phyloP scores from a whole-genome alignment of 306 rosid genomes.

The Mimosa pudica region DNA sequence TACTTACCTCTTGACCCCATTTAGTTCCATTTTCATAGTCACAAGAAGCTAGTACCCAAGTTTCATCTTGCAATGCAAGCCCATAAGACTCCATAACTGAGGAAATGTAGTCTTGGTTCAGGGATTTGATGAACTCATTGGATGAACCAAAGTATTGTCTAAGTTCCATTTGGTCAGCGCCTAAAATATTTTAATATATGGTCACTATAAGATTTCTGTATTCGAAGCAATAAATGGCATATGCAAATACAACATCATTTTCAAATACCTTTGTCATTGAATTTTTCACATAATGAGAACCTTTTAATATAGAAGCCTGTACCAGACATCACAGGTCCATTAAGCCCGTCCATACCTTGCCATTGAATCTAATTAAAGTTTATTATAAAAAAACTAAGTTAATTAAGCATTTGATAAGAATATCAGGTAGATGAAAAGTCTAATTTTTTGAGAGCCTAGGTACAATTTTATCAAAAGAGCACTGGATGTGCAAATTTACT shows the following conservation, averaged over 20 bases:
- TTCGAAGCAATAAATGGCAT: slow-evolving; percentile 3
- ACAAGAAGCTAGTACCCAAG: slow-evolving; percentile 54
- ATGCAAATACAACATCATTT: background rate
- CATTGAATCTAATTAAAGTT: slow-evolving; percentile 40
- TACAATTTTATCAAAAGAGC: no score
- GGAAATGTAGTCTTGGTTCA: slow-evolving; percentile 29
- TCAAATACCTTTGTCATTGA: slow-evolving; percentile 41
- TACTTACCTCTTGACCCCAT: slow-evolving; percentile 63
- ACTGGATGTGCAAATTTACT: no score
- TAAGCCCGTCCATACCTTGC: slow-evolving; percentile 63
- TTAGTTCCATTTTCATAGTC: slow-evolving; percentile 51
- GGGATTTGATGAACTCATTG: slow-evolving; percentile 55
- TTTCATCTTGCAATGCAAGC: slow-evolving; percentile 31
- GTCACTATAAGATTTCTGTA: background rate
- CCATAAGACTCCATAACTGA: slow-evolving; percentile 14
- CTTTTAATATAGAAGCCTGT: slow-evolving; percentile 61
- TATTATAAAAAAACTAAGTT: background rate
- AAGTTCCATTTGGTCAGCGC: slow-evolving; percentile 42
- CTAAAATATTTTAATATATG: slow-evolving; percentile 27
- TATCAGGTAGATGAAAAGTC: slow-evolving; percentile 9
- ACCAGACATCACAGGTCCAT: slow-evolving; percentile 60
- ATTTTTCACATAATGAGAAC: slow-evolving; percentile 44
- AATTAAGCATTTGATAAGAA: slow-evolving; percentile 2
- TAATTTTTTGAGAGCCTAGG: background rate
- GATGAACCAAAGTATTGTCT: slow-evolving; percentile 50